A percentile compares a stretch with the other conserved stretches of the same genome.
These are phyloP conservation scores for Cyclospora cayetanensis DNA, from an alignment of 169 alveolate genomes.

Conservation along the genomic window DNA sequence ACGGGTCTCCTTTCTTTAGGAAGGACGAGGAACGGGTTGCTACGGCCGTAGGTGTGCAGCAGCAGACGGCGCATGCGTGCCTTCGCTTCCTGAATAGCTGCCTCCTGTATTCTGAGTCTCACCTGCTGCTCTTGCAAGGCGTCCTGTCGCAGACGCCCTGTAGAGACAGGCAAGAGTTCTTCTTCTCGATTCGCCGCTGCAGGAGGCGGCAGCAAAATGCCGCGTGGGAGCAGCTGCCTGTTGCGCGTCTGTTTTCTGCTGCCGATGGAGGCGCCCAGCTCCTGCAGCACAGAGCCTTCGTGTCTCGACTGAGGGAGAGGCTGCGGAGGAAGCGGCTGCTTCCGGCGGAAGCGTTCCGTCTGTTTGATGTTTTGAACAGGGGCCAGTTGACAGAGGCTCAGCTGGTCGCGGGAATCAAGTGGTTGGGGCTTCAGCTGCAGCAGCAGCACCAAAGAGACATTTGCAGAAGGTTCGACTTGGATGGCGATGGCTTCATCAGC, in stretches of 20 bases:
- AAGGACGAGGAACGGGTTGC: constrained; percentile 1
- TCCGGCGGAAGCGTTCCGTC: constrained; percentile 49
- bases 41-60: constrained; percentile 44
- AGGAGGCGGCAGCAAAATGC: constrained; percentile 37
- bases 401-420: constrained; percentile 52
- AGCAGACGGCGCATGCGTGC: constrained; percentile 62
- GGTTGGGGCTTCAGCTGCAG: constrained; percentile 65
- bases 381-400: constrained; percentile 46
- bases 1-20: constrained; percentile 49
- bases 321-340: constrained; percentile 7
- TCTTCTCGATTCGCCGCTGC: constrained; percentile 46
- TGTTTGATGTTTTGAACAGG: constrained; percentile 38
- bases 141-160: constrained; percentile 1
- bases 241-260: constrained; percentile 5
- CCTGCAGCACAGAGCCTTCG: constrained; percentile 24
- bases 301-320: constrained; percentile 11
- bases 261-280: constrained; percentile 19
- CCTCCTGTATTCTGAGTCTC: constrained; percentile 39
- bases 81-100: constrained; percentile 54
- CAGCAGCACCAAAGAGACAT: neutral
- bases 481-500: constrained; percentile 58
- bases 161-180: constrained; percentile 41
- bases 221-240: neutral
- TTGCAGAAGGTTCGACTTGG: constrained; percentile 15
- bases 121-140: constrained; percentile 34